Evolutionary conservation across 2,329 filamentous ascomycete genomes (phyloP).

Genomic region (Westerdykella sp.): DNA sequence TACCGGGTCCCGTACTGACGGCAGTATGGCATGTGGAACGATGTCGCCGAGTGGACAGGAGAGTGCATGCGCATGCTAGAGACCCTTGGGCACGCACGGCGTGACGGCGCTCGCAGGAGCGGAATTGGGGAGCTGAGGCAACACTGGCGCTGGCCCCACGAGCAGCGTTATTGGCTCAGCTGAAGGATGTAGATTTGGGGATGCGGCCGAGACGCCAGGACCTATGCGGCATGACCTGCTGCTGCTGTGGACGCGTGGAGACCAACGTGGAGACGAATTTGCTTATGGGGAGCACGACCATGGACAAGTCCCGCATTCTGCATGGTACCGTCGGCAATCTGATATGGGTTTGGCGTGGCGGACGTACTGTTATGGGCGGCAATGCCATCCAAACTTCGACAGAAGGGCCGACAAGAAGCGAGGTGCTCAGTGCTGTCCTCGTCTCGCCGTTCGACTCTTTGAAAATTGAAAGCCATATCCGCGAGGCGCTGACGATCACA

Average conservation of each 20-base stretch:
- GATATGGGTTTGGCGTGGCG: not conserved
- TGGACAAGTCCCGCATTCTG: conserved; percentile 10
- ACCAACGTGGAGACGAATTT: conserved; percentile 6
- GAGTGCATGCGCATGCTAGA: no score
- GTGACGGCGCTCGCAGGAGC: no score
- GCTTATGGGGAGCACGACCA: conserved; percentile 5
- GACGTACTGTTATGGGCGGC: conserved; percentile 2
- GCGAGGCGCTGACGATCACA: conserved; percentile 28
- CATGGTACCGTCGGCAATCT: conserved; percentile 4
- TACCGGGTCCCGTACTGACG: no score
- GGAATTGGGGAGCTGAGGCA: no score
- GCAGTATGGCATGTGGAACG: no score
- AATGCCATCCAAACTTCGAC: no score
- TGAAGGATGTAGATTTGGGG: not conserved
- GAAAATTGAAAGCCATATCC: conserved; percentile 24
- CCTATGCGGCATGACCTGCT: not conserved
- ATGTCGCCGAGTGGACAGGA: no score
- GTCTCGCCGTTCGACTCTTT: conserved; percentile 2
- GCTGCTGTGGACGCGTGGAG: conserved; percentile 5
- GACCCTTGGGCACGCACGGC: no score
- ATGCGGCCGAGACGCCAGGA: not conserved
- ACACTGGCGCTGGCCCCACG: no score
- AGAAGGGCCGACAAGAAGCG: not conserved
- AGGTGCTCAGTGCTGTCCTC: not conserved
- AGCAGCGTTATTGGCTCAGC: not conserved